These are phyloP conservation scores for Euclidium syriacum DNA, from an alignment of 345 rosid genomes.

Conservation along the genomic window DNA sequence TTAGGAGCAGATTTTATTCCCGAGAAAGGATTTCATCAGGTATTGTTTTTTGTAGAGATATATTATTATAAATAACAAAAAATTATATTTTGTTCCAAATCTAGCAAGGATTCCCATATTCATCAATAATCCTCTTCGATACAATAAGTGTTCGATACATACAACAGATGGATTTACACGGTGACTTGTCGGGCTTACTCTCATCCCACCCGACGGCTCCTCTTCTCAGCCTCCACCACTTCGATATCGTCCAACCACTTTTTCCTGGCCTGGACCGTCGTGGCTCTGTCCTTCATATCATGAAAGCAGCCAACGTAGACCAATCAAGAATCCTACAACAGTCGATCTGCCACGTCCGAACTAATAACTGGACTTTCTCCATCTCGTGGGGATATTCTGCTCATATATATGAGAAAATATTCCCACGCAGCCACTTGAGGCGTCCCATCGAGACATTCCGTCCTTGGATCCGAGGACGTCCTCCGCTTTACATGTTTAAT, in stretches of 20 bases:
- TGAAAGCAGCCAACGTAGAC: conserved; percentile 49
- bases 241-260: conserved; percentile 39
- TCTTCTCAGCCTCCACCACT: conserved; percentile 52
- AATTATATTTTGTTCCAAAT: no score
- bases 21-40: conserved; percentile 66
- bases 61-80: no score
- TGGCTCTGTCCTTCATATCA: conserved; percentile 43
- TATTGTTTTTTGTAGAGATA: conserved; percentile 11
- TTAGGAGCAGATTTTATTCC: conserved; percentile 37
- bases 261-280: conserved; percentile 44
- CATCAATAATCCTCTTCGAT: no score
- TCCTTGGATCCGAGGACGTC: conserved; percentile 32
- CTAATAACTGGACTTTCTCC: conserved; percentile 48
- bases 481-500: conserved; percentile 48
- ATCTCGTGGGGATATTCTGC: conserved; percentile 63
- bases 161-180: conserved; percentile 49
- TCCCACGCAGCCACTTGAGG: conserved; percentile 40
- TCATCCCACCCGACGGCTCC: conserved; percentile 59
- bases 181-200: conserved; percentile 53
- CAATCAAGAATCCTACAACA: conserved; percentile 54
- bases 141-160: conserved; percentile 1
- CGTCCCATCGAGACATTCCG: conserved; percentile 49
- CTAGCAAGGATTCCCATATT: no score
- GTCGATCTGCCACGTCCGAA: conserved; percentile 48
- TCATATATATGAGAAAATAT: conserved; percentile 43